phyloP scores from a whole-genome alignment of 371 early-diverging fungal species.

The Synchytrium microbalum region DNA sequence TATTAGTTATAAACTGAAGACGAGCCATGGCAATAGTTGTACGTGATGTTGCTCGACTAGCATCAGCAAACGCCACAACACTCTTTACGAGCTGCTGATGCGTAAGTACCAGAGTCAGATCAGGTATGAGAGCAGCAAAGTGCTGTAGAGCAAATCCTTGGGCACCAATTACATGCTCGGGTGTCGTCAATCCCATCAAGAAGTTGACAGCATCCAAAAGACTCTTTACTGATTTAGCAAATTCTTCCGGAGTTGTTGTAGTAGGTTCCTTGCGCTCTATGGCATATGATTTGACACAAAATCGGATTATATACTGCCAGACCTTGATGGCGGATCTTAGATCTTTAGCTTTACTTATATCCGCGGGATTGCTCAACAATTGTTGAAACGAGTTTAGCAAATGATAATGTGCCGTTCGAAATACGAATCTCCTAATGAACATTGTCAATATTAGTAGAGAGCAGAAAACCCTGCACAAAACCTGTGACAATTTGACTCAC shows the following conservation, averaged over 20 bases:
- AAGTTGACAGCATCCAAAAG: constrained; percentile 25
- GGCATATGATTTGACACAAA: constrained; percentile 19
- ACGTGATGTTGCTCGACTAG: too few relatives aligned
- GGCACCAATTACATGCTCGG: constrained; percentile 51
- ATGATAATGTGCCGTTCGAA: too few relatives aligned
- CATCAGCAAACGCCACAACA: constrained; percentile 45
- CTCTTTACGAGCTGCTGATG: constrained; percentile 42
- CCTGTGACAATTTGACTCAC: constrained; percentile 32
- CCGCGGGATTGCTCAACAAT: constrained; percentile 37
- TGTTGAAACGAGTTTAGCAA: too few relatives aligned
- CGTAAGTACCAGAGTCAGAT: constrained; percentile 25
- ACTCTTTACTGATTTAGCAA: constrained; percentile 5
- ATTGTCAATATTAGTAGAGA: constrained; percentile 40
- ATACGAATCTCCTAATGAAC: too few relatives aligned
- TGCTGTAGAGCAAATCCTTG: constrained; percentile 61
- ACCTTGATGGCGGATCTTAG: constrained; percentile 60
- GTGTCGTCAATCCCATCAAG: constrained; percentile 47
- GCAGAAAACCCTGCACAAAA: constrained; percentile 36
- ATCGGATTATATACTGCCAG: constrained; percentile 56
- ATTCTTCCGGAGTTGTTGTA: not conserved
- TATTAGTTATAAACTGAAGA: constrained; percentile 48
- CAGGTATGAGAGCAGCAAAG: constrained; percentile 50
- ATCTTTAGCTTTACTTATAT: constrained; percentile 40
- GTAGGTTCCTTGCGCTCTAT: too few relatives aligned
- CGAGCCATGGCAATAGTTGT: too few relatives aligned